phyloP scores from a whole-genome alignment of 2,329 filamentous ascomycete species.

The Penicillium sp. region DNA sequence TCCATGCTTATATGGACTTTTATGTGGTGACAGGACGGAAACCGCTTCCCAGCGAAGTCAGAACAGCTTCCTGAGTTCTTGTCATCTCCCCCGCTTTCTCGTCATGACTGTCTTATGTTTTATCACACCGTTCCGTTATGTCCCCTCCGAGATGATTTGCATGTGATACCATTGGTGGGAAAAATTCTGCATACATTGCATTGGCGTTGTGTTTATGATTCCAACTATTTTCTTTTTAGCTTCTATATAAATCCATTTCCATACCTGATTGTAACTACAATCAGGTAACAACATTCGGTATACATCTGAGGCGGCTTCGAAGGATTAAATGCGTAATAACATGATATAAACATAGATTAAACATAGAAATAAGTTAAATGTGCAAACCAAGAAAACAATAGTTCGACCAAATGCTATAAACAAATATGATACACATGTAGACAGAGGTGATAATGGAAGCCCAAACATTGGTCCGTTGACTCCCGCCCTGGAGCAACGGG shows the following conservation, averaged over 20 bases:
- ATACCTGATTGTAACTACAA: not conserved
- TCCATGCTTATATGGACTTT: conserved; percentile 45
- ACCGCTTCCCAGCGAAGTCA: conserved; percentile 25
- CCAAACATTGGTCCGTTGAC: conserved; percentile 10
- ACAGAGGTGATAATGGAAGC: conserved; percentile 5
- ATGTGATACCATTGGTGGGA: conserved; percentile 31
- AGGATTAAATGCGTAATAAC: not conserved
- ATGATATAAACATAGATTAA: not conserved
- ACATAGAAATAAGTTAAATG: not conserved
- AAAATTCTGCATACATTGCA: conserved; percentile 24
- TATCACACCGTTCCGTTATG: conserved; percentile 12
- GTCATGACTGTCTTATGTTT: conserved; percentile 13
- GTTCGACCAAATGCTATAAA: not conserved
- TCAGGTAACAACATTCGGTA: not conserved
- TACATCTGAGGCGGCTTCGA: not conserved
- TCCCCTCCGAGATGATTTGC: conserved; percentile 26
- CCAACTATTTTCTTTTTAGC: not conserved
- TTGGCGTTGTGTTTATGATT: conserved; percentile 22
- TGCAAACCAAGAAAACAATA: not conserved
- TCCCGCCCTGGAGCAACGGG: not conserved
- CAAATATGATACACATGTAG: not conserved
- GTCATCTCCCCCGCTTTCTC: not conserved
- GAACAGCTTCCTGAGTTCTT: conserved; percentile 11
- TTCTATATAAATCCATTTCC: not conserved
- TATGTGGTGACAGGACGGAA: conserved; percentile 43